These are phyloP conservation scores for Rhododendron williamsianum DNA, from an alignment of 148 eudicot genomes.

Conservation along the genomic window DNA sequence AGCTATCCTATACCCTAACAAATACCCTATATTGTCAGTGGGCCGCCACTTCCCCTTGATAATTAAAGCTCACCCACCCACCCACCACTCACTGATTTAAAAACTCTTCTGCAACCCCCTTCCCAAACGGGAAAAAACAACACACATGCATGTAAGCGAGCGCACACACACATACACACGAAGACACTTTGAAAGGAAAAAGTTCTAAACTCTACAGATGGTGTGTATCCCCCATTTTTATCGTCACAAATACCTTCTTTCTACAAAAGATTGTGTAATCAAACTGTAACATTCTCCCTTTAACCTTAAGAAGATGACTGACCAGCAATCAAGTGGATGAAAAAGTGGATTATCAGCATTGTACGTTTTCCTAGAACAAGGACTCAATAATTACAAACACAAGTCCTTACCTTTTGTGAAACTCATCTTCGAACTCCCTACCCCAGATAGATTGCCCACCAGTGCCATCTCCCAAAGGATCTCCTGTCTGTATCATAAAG, in stretches of 20 bases:
- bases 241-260: not conserved
- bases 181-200: not conserved
- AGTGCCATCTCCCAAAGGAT: constrained; percentile 99
- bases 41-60: not conserved
- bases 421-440: constrained; percentile 96
- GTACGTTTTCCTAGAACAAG: not conserved
- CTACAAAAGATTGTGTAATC: not conserved
- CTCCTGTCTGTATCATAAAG: constrained; percentile 99
- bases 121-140: not conserved
- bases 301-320: not conserved
- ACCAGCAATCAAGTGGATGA: not conserved
- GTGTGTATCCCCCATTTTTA: not conserved
- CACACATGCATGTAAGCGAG: not conserved
- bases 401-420: constrained; percentile 76
- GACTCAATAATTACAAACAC: not conserved
- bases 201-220: not conserved
- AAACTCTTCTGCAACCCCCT: not conserved
- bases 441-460: constrained; percentile 99
- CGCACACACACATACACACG: too few relatives aligned
- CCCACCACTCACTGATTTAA: not conserved
- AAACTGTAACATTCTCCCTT: not conserved
- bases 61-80: not conserved
- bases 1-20: too few relatives aligned
- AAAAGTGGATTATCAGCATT: not conserved
- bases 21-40: too few relatives aligned